Evolutionary conservation across 106 monocot genomes (phyloP), one percentile per base, ranked within the genome.

Genomic region (Apostasia shenzhenica): DNA sequence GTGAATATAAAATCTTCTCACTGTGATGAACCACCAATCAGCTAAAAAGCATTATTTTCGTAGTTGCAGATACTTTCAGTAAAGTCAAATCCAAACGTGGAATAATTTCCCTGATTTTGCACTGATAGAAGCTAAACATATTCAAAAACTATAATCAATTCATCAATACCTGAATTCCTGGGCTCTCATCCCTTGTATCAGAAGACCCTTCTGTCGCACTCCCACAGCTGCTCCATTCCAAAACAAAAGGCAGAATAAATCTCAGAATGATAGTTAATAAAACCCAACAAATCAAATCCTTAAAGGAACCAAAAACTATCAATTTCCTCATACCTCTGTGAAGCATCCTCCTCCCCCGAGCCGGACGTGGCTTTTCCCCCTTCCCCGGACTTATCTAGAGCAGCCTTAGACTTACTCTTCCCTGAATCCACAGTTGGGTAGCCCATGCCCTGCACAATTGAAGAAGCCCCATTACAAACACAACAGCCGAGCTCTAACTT

Each of bases 131-230:
- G 10, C 7, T 10, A 4, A 52, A 52, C 4, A 52, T 52, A 66
- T 1, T 49, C 9, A 66, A 66, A n/a, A 37, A 67, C 14, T 48
- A n/a, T 49, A 5, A 67, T 49, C 10, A 4, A 6, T 52, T 10
- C 52, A 52, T 52, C 10, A 50, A 67, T 71, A 88, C 88, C 81
- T 79, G 76, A 2, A 45, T 48, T 3, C 76, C 81, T 38, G 43
- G 51, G 48, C 70, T 69, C 2, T 78, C 66, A 41, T 78, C 84
- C 68, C 67, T 72, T 12, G 83, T 73, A 73, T 84, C 81, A 5
- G 84, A 84, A 26, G 84, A 81, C 2, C 72, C 88, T 14, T 81
- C 84, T 38, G 75, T 80, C 55, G 71, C 87, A 59, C 68, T 73
- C 13, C 73, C 84, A 40, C 73, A 68, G 38, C 84, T 84, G 57